phyloP scores from a whole-genome alignment of 805 yeast genomes.

The Priceomyces castillae region DNA sequence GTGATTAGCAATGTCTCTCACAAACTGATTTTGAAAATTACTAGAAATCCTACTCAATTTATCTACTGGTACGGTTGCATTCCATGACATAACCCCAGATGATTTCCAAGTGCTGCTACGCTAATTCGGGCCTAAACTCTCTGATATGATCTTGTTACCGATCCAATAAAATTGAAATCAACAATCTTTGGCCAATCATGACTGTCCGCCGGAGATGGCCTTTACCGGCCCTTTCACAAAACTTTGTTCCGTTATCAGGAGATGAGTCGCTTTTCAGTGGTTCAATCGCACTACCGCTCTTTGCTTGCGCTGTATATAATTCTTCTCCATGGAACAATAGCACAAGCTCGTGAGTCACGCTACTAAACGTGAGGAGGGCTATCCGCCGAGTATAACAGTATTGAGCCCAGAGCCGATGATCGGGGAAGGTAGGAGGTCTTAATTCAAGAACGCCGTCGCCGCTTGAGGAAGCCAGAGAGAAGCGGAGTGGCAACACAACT shows the following conservation, averaged over 20 bases:
- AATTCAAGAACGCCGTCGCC: background rate
- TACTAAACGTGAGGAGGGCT: background rate
- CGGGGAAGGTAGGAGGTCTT: background rate
- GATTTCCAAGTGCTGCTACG: constrained; percentile 1
- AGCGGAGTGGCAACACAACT: background rate
- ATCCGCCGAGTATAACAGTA: background rate
- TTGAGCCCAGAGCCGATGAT: background rate
- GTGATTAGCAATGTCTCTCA: no score
- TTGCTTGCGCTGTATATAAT: no score
- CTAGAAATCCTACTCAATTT: background rate
- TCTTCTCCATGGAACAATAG: no score
- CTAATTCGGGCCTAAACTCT: background rate
- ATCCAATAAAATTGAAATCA: constrained; percentile 2
- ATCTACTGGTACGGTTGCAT: background rate
- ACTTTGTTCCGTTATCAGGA: constrained; percentile 2
- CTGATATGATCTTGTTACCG: background rate
- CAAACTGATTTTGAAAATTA: background rate
- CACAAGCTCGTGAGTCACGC: no score
- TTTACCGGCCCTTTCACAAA: constrained; percentile 3
- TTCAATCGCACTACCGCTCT: background rate
- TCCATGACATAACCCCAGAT: constrained; percentile 1
- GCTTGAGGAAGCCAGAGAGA: background rate
- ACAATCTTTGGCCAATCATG: constrained; percentile 8
- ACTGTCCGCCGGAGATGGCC: background rate
- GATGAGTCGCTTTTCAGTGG: background rate